phyloP scores from a whole-genome alignment of 2,329 filamentous ascomycete genomes.

The Colletotrichum sp. region DNA sequence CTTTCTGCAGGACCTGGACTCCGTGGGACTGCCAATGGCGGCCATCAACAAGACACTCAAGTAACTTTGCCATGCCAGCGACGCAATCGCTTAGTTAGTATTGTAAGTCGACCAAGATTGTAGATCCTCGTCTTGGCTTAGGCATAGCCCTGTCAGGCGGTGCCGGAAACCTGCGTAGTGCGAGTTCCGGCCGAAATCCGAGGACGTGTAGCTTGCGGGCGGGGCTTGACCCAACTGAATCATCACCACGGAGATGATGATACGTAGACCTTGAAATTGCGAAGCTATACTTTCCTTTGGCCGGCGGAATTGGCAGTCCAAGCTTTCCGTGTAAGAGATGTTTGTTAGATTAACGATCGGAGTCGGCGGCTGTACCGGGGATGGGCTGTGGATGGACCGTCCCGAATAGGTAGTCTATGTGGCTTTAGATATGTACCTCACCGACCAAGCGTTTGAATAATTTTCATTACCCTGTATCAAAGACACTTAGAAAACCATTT shows the following conservation, averaged over 20 bases:
- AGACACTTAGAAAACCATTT: neutral
- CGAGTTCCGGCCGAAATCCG: neutral
- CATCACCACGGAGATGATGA: neutral
- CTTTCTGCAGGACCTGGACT: neutral
- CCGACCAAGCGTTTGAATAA: neutral
- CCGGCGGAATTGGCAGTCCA: neutral
- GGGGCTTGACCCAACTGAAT: neutral
- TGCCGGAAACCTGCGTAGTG: neutral
- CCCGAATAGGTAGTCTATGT: neutral
- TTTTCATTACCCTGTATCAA: neutral
- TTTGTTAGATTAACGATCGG: neutral
- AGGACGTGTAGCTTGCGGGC: neutral
- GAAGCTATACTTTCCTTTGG: neutral
- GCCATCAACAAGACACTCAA: neutral
- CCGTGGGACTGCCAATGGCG: rapidly evolving
- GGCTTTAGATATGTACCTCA: neutral
- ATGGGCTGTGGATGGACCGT: neutral
- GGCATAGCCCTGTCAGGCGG: neutral
- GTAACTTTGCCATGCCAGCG: neutral
- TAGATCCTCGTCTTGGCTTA: neutral
- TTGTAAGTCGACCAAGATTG: neutral
- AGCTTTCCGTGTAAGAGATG: neutral
- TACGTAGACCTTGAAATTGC: neutral
- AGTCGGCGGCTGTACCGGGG: neutral
- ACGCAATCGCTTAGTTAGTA: neutral